Base-by-base conservation (phyloP, 805 yeast species). In the Zygosaccharomyces rouxii region DNA sequence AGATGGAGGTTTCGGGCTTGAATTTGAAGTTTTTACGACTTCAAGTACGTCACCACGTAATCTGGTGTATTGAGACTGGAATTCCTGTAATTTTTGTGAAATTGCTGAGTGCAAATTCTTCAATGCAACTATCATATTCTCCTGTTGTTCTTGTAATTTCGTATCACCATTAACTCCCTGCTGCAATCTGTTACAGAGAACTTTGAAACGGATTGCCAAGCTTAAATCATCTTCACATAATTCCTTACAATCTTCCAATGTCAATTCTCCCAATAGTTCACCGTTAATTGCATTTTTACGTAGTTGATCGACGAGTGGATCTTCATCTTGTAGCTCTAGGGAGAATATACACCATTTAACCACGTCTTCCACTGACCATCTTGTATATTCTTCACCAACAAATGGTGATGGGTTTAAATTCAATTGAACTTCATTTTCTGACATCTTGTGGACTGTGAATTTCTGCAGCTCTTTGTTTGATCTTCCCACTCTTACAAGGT, bases 211-310 rank as follows among this genome's bases (percentile, higher is more conserved):
- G 3, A 90, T 71, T 23, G 96, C 73, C 16, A 77, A 75, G 26
- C 76, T 75, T 28, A 85, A 62, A 29, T 72, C 69, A 5, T 52
- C 48, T 1, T 86, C 74, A 2, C 90, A 95, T 59, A 92, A 69
- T 46, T 89, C 96, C 51, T 74, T 71, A 38, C 90, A 76, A 60
- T 89, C 94, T 7, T 77, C 79, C 10, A 86, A 78, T 28, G 80
- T 79, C 43, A 90, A 70, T 52, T 79, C 82, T 1, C 87, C 81
- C 44, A 92, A 69, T 3, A 86, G 74, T 26, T 84, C 78, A 1
- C 96, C 96, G 41, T 50, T 57, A 23, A 64, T 64, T 29, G 48
- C 58, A 51, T 62, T 60, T 29, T 50, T 56, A 13, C 38, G 47
- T 14, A 59, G 37, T 35, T 47, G 59, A 10, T 43, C 42, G 7